Percentiles rank a stretch among this genome's conserved stretches.
phyloP scores from a whole-genome alignment of 2,329 filamentous ascomycete species.

The Leptosphaerulina australis region DNA sequence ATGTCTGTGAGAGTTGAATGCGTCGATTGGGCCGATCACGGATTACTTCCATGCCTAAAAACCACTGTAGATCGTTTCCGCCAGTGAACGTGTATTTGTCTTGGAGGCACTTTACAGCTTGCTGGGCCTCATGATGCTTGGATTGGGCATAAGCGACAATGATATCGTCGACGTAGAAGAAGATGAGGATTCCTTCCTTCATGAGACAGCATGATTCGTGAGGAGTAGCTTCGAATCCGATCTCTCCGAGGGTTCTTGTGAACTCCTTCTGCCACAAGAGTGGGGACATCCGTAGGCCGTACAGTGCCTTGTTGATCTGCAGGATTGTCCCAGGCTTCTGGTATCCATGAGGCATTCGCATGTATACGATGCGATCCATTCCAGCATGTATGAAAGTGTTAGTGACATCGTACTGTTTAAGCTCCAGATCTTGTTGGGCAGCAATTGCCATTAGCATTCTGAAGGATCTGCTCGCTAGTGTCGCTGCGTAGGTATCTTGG shows the following conservation, averaged over 20 bases:
- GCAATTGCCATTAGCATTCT: no score
- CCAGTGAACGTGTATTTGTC: constrained; percentile 5
- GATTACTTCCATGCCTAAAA: constrained; percentile 9
- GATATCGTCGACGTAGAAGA: no score
- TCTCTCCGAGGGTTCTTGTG: neutral
- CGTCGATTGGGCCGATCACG: neutral
- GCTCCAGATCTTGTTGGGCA: constrained; percentile 20
- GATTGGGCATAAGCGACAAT: constrained; percentile 2
- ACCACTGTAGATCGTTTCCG: constrained; percentile 13
- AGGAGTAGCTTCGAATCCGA: neutral
- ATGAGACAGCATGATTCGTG: neutral
- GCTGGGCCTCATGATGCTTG: neutral
- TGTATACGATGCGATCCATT: constrained; percentile 12
- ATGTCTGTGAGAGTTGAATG: neutral
- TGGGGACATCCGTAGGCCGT: neutral
- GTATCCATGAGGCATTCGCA: neutral
- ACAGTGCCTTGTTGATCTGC: neutral
- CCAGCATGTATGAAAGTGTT: constrained; percentile 28
- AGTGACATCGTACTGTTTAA: constrained; percentile 23
- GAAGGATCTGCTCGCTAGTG: no score
- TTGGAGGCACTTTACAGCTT: constrained; percentile 1
- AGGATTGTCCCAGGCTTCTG: neutral
- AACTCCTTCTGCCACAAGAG: neutral
- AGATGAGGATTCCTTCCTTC: neutral
- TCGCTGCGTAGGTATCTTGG: no score